Conservation (phyloP, 2,329 filamentous ascomycete genomes). For the Emmonsia crescens region DNA sequence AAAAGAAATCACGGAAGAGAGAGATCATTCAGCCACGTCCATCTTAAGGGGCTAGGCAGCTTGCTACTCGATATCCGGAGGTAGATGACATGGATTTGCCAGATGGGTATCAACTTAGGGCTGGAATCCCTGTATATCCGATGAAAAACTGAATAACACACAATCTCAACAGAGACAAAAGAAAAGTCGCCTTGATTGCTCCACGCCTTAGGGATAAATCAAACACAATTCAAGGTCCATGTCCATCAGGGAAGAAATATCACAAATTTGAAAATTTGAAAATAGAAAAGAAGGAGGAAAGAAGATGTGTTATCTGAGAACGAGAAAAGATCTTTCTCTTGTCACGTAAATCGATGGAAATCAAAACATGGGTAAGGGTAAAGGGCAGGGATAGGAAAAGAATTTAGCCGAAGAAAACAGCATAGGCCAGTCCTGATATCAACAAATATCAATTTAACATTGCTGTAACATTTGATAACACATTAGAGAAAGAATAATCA, state of each 20-base stretch:
- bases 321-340: background rate
- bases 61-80: background rate
- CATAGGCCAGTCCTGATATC: background rate
- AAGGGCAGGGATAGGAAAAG: background rate
- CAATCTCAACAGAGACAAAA: no score
- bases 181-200: no score
- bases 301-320: no score
- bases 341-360: background rate
- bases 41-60: background rate
- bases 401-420: background rate
- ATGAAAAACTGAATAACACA: no score
- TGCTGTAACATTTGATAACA: background rate
- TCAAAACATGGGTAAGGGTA: background rate
- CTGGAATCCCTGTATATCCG: no score
- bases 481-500: background rate
- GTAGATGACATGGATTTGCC: no score
- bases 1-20: background rate
- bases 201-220: no score
- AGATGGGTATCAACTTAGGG: no score
- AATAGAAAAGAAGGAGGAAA: background rate
- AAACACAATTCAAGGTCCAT: no score
- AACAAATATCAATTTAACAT: background rate
- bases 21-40: background rate
- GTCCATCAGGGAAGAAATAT: background rate
- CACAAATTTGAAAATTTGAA: background rate